phyloP scores from a whole-genome alignment of 257 asterid genomes.

The Linaria vulgaris region DNA sequence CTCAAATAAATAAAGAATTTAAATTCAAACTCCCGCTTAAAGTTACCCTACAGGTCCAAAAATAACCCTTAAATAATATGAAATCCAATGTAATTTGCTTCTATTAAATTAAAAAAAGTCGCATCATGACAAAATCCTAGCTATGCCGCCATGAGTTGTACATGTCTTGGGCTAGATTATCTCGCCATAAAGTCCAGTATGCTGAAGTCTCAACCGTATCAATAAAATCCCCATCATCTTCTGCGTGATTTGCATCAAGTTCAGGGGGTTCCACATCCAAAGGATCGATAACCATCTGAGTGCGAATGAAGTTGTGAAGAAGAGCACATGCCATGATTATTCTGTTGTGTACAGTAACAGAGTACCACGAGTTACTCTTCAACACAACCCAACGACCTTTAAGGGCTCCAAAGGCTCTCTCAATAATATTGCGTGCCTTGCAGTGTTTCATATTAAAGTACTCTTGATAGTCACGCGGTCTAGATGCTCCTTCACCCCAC shows the following conservation, averaged over 20 bases:
- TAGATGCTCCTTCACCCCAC: neutral
- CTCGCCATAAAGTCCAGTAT: constrained; percentile 3
- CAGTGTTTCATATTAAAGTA: constrained; percentile 11
- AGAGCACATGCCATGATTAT: constrained; percentile 20
- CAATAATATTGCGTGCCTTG: constrained; percentile 8
- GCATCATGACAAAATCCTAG: too few species aligned
- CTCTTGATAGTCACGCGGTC: constrained; percentile 8
- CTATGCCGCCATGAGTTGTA: constrained; percentile 4
- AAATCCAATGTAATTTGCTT: too few species aligned
- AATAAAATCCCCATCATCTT: neutral
- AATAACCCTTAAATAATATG: too few species aligned
- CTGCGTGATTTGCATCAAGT: neutral
- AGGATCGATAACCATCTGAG: constrained; percentile 7
- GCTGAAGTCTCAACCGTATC: neutral
- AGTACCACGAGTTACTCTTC: neutral
- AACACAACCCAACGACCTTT: constrained; percentile 2
- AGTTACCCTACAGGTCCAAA: too few species aligned
- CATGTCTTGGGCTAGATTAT: constrained; percentile 5
- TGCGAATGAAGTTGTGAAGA: constrained; percentile 11
- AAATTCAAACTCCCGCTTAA: too few species aligned
- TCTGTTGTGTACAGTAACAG: constrained; percentile 3
- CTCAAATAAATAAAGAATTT: too few species aligned
- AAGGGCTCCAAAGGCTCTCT: constrained; percentile 3
- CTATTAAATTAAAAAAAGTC: too few species aligned
- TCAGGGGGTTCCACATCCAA: constrained; percentile 1